A percentile compares a stretch with the other conserved stretches of the same genome.
Conservation (phyloP, 2,329 filamentous ascomycete species). For the Gnomoniopsis sp. region DNA sequence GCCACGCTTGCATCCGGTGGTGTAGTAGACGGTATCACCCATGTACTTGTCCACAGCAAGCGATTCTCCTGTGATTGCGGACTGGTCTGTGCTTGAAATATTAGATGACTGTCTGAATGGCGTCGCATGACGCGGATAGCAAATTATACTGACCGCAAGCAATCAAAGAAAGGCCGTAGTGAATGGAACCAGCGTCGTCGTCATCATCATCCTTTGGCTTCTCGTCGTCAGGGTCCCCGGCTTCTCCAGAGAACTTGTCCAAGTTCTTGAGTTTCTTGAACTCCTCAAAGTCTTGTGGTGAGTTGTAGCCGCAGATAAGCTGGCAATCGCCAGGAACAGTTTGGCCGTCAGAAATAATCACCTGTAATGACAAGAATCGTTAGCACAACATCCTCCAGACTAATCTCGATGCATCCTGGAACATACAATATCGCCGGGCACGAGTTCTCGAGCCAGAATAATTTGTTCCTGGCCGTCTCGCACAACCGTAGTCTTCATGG, state of each 20-base stretch:
- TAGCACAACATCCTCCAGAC: constrained; percentile 31
- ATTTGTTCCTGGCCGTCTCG: constrained; percentile 64
- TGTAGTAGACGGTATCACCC: constrained; percentile 74
- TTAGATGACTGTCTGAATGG: too few species aligned
- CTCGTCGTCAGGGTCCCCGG: constrained; percentile 17
- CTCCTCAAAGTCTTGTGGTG: constrained; percentile 49
- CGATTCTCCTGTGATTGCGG: constrained; percentile 77
- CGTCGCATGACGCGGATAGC: too few species aligned
- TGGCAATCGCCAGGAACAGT: constrained; percentile 66
- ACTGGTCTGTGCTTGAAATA: constrained; percentile 67
- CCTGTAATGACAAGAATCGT: constrained; percentile 35
- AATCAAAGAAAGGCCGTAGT: constrained; percentile 13
- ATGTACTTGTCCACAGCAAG: constrained; percentile 78
- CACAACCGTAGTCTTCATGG: constrained; percentile 66
- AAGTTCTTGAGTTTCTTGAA: constrained; percentile 58
- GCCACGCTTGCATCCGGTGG: constrained; percentile 77
- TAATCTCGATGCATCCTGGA: neutral
- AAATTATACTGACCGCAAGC: constrained; percentile 13
- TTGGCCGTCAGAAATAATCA: constrained; percentile 66
- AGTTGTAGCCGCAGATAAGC: constrained; percentile 67
- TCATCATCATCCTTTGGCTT: constrained; percentile 7
- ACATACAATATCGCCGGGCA: constrained; percentile 61
- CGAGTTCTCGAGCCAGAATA: constrained; percentile 67
- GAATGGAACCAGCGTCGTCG: constrained; percentile 10
- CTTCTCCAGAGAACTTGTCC: constrained; percentile 45